Base-by-base conservation (phyloP, 1,284 basidiomycete genomes). In the Heterobasidion irregulare region DNA sequence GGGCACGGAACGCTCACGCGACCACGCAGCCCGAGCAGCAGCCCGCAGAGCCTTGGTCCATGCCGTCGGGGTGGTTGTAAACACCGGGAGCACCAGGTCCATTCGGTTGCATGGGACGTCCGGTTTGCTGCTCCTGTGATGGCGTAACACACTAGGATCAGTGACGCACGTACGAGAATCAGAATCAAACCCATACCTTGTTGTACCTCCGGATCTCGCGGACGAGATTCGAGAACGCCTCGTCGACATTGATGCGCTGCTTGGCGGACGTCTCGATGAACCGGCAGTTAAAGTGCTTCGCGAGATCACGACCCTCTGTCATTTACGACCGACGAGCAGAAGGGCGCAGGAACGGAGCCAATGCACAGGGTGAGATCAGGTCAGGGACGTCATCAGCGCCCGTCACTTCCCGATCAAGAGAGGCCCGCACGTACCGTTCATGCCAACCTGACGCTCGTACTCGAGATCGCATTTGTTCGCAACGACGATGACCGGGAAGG, bases 201-300 rank as follows among this genome's bases (percentile, higher is more conserved):
- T 98, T 98, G 75, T 94, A 98, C 69, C 89, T 88, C 64, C 97
- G 81, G 65, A 99, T 99, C 72, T 98, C 94, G 50, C 95, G 86
- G 43, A 99, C 97, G 57, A 99, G 87, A 62, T 92, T 90, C 68
- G 83, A 88, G 76, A 99, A 99, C n/a, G 95, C 94, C 74, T 99
- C 96, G 66, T 99, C 97, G 53, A 99, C 97, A 66, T 98, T 98
- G 73, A 98, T 92, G 51, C 97, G 82, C 68, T 97, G 92, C 77
- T 99, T 99, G 54, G 97, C 97, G 19, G 96, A 98, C 2, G 97
- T 98, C 74, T 99, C 97, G 63, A 99, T 95, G 72, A 97, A 99
- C 65, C 89, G 92, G 76, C 95, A 98, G 52, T 89, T 90, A 69
- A 98, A 97, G 69, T 95, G 92, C 71, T 94, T 95, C 1, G 97